Conservation (phyloP, 1,139 yeast genomes). For the Pichia sp. region DNA sequence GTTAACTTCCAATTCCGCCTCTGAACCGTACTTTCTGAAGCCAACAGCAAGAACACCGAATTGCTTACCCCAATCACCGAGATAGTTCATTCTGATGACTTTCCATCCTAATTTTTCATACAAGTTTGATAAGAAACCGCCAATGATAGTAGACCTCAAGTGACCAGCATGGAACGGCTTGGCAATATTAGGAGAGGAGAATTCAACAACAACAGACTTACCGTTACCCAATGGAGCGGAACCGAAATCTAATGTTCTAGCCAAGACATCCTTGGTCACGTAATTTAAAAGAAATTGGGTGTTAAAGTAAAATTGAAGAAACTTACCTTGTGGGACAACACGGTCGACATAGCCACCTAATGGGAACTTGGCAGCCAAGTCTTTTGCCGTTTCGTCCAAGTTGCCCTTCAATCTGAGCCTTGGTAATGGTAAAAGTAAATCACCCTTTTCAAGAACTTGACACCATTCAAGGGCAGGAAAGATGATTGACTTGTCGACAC, state of each 20-base stretch:
- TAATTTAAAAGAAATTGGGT: constrained; percentile 60
- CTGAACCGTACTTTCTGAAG: constrained; percentile 77
- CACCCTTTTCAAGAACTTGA: constrained; percentile 84
- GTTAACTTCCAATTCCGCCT: constrained; percentile 62
- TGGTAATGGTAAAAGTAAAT: constrained; percentile 87
- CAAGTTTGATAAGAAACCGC: constrained; percentile 90
- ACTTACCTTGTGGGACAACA: constrained; percentile 84
- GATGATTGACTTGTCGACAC: constrained; percentile 64
- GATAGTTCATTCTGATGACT: constrained; percentile 83
- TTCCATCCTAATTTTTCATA: constrained; percentile 90
- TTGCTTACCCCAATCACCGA: constrained; percentile 99
- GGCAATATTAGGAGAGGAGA: constrained; percentile 97
- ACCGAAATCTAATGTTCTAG: constrained; percentile 63
- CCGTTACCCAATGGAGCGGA: constrained; percentile 68
- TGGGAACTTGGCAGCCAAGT: constrained; percentile 72
- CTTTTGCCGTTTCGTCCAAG: constrained; percentile 60
- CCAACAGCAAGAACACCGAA: constrained; percentile 96
- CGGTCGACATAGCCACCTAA: constrained; percentile 62
- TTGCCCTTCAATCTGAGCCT: constrained; percentile 88
- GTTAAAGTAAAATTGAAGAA: constrained; percentile 82
- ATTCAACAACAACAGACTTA: constrained; percentile 76
- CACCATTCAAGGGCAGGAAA: constrained; percentile 90
- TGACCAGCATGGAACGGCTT: constrained; percentile 99
- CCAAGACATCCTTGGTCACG: constrained; percentile 68
- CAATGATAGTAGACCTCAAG: constrained; percentile 94